Base-by-base conservation (phyloP, 805 yeast genomes). In the Tetrapisispora namnaoensis region DNA sequence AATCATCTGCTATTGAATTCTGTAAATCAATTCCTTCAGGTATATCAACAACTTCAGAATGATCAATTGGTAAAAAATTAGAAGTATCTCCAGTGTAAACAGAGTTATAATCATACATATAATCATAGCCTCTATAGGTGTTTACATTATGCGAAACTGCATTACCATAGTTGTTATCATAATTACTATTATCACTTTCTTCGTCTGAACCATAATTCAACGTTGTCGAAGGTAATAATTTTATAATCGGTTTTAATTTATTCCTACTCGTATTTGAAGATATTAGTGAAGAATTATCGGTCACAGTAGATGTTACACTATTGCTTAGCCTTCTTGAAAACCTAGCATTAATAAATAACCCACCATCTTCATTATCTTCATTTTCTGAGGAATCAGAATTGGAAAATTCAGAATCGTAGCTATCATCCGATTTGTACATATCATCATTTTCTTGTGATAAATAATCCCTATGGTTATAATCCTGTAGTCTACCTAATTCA, bases 141-240 rank as follows among this genome's bases (percentile, higher is more conserved):
- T 77, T 78, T 36, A 83, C 82, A 59, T 84, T 82, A 66, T 85
- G 93, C 1, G 88, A 80, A 45, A 82, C 75, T 1, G 82, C 77
- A 60, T 82, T 73, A 42, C 63, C 65, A 36, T 54, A 77, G 62
- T 53, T 53, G 63, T 77, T 53, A 59, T 66, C 55, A 57, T 70
- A 58, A 44, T 64, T 66, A 49, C 70, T 55, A 37, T 59, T 68
- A 37, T 64, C 70, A 10, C 68, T 70, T 49, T 78, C 82, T 43
- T 77, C 83, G 53, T 81, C 80, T 48, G 85, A 78, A 8, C 87
- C 86, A 61, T 79, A 79, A 61, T 90, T 89, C 48, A 91, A 75
- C 0, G 87, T 80, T 0, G 98, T 89, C 2, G 96, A 82, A 2
- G 98, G 97, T 46, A 91, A 68, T 41, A 80, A 71, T 36, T 87